Evolutionary conservation across 495 filamentous ascomycete species (phyloP).

Genomic region (Sabuloglossum arenarium): DNA sequence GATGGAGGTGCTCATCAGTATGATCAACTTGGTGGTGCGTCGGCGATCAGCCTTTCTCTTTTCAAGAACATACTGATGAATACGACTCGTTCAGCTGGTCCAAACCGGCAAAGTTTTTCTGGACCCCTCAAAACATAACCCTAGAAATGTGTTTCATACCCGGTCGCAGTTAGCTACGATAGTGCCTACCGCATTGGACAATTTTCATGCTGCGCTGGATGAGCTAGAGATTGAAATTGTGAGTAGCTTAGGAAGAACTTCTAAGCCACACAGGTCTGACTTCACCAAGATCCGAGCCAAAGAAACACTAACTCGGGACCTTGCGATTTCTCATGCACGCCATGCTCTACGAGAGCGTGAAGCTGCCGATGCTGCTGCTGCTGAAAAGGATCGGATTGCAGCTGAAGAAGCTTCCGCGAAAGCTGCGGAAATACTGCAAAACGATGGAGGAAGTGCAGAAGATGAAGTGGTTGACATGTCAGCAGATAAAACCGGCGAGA

Average conservation of each 20-base stretch:
- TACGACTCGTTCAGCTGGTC: not conserved
- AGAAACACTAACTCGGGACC: slow-evolving; percentile 1
- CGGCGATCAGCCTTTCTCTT: not conserved
- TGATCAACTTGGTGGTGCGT: slow-evolving; percentile 5
- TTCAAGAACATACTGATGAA: not conserved
- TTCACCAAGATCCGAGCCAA: slow-evolving; percentile 5
- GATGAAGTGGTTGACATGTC: not conserved
- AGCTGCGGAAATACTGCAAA: not conserved
- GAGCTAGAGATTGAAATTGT: slow-evolving; percentile 7
- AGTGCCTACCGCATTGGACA: not conserved
- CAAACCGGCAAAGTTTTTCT: slow-evolving; percentile 5
- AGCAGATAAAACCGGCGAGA: not conserved
- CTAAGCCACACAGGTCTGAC: not conserved
- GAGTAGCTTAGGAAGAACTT: not conserved
- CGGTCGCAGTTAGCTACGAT: not conserved
- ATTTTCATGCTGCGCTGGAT: slow-evolving; percentile 5
- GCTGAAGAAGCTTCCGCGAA: not conserved
- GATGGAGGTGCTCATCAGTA: not conserved
- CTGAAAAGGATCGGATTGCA: not conserved
- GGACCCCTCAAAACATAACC: not conserved
- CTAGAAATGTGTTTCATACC: not conserved
- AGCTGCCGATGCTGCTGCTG: not conserved
- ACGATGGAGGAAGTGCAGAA: not conserved
- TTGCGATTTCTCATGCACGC: not conserved
- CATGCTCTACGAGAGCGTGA: slow-evolving; percentile 1